Base-by-base conservation (phyloP, 2,329 filamentous ascomycete species). In the Xylariaceae sp. region DNA sequence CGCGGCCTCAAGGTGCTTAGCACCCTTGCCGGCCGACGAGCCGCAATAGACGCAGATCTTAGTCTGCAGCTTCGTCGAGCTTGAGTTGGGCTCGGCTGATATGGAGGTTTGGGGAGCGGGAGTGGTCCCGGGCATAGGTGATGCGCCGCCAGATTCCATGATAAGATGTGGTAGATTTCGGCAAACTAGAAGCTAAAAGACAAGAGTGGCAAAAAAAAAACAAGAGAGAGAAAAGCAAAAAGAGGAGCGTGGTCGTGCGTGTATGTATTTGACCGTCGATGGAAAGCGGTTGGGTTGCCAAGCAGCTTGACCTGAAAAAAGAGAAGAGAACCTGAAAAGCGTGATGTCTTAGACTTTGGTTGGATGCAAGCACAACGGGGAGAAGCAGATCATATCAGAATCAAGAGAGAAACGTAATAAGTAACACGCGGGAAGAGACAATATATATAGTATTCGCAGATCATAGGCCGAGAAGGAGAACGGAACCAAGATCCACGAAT, bases 11-110 rank as follows among this genome's bases (percentile, higher is more conserved):
- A 95, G 73, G 72, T 96, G 89, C 3, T 79, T 79, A 11, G 89
- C 85, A 59, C 83, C 86, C 50, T 78, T 84, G 48, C 94, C 94
- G 12, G 80, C 71, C 6, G 83, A 86, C 50, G 94, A 84, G 68
- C 92, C 94, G 76, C 94, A 97, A 80, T 96, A 97, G 63, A 97
- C 92, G 71, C 90, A 95, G 69, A 96, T 87, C 61, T 89, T 89
- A 56, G 87, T 76, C 57, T 63, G 69, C 59, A 71, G 74, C 49
- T 71, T 67, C 32, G 65, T 64, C 58, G 66, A 65, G 58, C 69
- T 67, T 51, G 65, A 53, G 59, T 62, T 64, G 53, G 65, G 59
- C 59, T 55, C 61, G 11, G 63, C 59, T 50, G 70, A 65, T 1
- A 70, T 71, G n/a, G 65, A 58, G 9, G 67, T 66, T 55, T 65